These are phyloP conservation scores for Juglanconis juglandina DNA, from an alignment of 2,329 filamentous ascomycete species.

Conservation along the genomic window DNA sequence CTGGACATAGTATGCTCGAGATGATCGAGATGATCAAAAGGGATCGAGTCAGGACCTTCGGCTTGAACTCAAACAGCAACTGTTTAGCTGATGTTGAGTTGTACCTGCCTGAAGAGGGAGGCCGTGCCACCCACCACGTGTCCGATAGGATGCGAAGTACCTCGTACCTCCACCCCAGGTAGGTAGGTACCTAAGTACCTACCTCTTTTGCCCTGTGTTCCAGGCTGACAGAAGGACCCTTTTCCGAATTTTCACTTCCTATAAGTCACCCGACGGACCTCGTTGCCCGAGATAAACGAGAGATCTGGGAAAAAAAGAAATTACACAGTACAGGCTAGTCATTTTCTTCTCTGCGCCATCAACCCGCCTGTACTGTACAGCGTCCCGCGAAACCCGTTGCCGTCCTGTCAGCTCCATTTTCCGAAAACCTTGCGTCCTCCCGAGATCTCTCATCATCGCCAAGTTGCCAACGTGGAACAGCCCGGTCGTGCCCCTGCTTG, in stretches of 20 bases:
- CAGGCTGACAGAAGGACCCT: no score
- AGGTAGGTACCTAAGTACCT: no score
- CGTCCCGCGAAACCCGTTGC: not conserved
- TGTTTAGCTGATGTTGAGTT: not conserved
- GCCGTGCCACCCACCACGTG: not conserved
- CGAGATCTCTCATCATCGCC: not conserved
- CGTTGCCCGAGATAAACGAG: not conserved
- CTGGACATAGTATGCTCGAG: no score
- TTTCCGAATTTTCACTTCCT: not conserved
- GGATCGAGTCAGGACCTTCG: no score
- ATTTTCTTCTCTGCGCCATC: not conserved
- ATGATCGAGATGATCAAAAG: no score
- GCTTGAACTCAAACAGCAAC: no score
- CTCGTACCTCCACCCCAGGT: no score
- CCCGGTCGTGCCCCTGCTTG: not conserved
- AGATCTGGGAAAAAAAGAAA: not conserved
- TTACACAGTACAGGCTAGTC: not conserved
- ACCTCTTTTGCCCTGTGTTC: no score
- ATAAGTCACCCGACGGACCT: not conserved
- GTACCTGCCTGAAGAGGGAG: constrained; percentile 7
- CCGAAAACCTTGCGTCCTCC: not conserved
- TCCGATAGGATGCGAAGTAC: not conserved
- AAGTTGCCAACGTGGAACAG: not conserved
- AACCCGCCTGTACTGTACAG: not conserved
- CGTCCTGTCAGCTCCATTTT: not conserved